Evolutionary conservation across 2,329 filamentous ascomycete genomes (phyloP).

Genomic region (Eutypa lata): DNA sequence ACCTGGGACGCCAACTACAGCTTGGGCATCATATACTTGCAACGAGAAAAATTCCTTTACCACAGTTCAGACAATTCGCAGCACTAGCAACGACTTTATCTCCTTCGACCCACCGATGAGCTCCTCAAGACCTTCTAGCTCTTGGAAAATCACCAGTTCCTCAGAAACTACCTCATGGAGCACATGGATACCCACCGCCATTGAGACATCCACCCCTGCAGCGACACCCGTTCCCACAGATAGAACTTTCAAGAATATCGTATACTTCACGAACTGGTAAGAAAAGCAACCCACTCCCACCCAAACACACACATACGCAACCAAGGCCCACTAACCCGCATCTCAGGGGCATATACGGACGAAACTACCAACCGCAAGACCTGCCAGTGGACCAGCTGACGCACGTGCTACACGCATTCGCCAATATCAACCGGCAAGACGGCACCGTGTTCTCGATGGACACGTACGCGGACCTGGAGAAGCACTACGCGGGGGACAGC

Average conservation of each 20-base stretch:
- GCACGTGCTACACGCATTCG: slow-evolving; percentile 65
- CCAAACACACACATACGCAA: background rate
- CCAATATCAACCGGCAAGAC: slow-evolving; percentile 38
- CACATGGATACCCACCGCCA: background rate
- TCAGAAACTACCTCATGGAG: background rate
- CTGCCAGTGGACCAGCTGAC: slow-evolving; percentile 68
- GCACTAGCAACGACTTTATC: background rate
- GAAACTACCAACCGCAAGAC: slow-evolving; percentile 63
- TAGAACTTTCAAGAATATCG: slow-evolving; percentile 35
- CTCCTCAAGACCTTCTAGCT: too few relatives aligned
- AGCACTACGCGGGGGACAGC: slow-evolving; percentile 65
- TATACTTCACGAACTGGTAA: slow-evolving; percentile 57
- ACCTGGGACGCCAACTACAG: background rate
- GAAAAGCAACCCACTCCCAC: slow-evolving; percentile 6
- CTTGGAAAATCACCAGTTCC: background rate
- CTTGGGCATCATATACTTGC: background rate
- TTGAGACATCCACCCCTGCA: background rate
- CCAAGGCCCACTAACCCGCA: too few relatives aligned
- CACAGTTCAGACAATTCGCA: background rate
- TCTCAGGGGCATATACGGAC: slow-evolving; percentile 38
- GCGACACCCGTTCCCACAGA: slow-evolving; percentile 5
- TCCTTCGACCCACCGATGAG: background rate
- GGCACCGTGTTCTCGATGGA: slow-evolving; percentile 58
- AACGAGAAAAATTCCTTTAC: background rate
- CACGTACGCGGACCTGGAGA: slow-evolving; percentile 60